Base-by-base conservation (phyloP, 1,284 basidiomycete genomes). In the Boletus semigastroideus region DNA sequence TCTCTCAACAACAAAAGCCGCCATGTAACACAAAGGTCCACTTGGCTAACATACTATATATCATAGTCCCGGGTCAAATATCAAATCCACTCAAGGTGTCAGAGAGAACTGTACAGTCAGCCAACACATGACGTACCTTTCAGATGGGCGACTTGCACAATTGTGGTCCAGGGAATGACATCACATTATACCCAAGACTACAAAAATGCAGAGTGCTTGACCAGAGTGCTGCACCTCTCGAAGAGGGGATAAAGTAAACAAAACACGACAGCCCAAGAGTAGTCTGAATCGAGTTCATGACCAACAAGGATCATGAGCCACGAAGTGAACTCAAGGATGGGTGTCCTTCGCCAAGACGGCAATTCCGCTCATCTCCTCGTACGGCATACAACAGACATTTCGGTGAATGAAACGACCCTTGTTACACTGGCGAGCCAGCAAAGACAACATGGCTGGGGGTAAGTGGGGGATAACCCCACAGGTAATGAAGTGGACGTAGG, bases 231-330 rank as follows among this genome's bases (percentile, higher is more conserved):
- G 13, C 13, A n/a, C 65, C 58, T 59, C 62, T 28, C 49, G 14
- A 63, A 41, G 56, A 55, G 51, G 45, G 48, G 37, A 27, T 3
- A 11, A 65, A 67, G 20, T 12, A 63, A 48, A 33, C 6, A 19
- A 45, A 48, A 38, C 60, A 68, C 66, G 66, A 75, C 74, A 79
- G 72, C 60, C 67, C 69, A 64, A 77, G 76, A 80, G 71, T 78
- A 79, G 78, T 79, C 77, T 78, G 78, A 79, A 74, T 79, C 76
- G 74, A 79, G 78, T 79, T 78, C 74, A 62, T 61, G 54, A 56
- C 53, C 55, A 46, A 51, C 58, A 17, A 59, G 54, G 54, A 55
- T 51, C 61, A 57, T 63, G 75, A 72, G 74, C 78, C 71, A 72
- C 76, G 66, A 79, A 79, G 75, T 73, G 76, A 69, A 77, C 78